Evolutionary conservation across 768 basidiomycete species (phyloP), one percentile per base, ranked within the genome.

Genomic region (Lactarius psammicola): DNA sequence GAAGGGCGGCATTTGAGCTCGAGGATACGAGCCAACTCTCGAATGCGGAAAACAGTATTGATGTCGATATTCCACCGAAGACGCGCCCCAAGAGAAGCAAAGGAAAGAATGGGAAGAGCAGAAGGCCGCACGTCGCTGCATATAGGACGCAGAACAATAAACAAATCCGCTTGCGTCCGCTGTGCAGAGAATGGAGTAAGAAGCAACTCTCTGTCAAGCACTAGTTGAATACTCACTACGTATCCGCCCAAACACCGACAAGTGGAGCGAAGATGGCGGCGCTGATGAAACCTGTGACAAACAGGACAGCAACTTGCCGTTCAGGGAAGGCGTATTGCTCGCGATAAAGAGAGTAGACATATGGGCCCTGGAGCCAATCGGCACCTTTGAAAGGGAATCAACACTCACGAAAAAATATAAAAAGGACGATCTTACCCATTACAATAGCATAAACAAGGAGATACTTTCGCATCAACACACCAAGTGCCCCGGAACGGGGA

Each of bases 341-440:
- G 55, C 80, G 79, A 73, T 90, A 92, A 0, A 91, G 76, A 18
- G 88, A 88, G 70, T 90, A 92, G 0, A 91, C 79, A 70, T 91
- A 91, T 18, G 90, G 90, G 0, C 90, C 90, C 74, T 91, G 88
- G 17, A 91, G 78, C 88, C 89, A 90, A 74, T 91, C 88, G 44
- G 88, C 87, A 64, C 85, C 88, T 89, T 70, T 42, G 59, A 26
- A 11, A 40, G 17, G 36, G 57, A 36, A 57, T 60, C 38, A 69
- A 58, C 31, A 23, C 38, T 30, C 30, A 18, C 54, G 18, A 36
- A n/a, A n/a, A 40, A 26, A 33, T 51, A 17, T 42, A 26, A 33
- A 1, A 40, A 30, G 20, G 18, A 55, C 15, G 11, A 58, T 28
- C 56, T 42, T 36, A 65, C 55, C 55, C 63, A 59, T 68, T 62